Percentiles rank a stretch among this genome's conserved stretches.
Conservation (phyloP, 441 rosid species). For the Populus hybrid region DNA sequence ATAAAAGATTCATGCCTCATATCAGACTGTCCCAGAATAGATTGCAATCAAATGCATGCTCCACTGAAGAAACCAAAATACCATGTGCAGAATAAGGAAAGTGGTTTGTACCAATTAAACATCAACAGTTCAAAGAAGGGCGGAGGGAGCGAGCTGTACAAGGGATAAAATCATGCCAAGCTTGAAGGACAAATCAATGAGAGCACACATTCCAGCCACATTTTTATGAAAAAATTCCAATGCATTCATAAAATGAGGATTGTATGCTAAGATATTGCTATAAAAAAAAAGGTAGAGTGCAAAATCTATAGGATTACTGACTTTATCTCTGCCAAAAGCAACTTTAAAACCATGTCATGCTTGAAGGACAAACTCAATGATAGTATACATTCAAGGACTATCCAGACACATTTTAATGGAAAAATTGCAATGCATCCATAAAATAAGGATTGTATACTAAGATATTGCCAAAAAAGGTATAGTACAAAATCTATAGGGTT, state of each 20-base stretch:
- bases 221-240: no score
- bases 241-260: background rate
- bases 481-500: conserved; percentile 25
- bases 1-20: background rate
- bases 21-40: background rate
- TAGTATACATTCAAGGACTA: conserved; percentile 5
- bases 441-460: conserved; percentile 21
- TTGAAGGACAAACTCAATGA: conserved; percentile 1
- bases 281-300: background rate
- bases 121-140: background rate
- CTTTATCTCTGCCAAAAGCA: no score
- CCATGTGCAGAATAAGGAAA: background rate
- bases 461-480: conserved; percentile 15
- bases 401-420: conserved; percentile 12
- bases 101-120: background rate
- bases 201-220: background rate
- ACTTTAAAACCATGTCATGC: background rate
- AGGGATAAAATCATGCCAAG: background rate
- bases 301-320: background rate
- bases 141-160: background rate
- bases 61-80: background rate
- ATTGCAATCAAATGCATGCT: background rate
- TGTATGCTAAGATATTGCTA: background rate
- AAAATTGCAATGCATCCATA: conserved; percentile 18
- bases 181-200: background rate